phyloP scores from a whole-genome alignment of 2,329 filamentous ascomycete species.

The Talaromyces verruculosus region DNA sequence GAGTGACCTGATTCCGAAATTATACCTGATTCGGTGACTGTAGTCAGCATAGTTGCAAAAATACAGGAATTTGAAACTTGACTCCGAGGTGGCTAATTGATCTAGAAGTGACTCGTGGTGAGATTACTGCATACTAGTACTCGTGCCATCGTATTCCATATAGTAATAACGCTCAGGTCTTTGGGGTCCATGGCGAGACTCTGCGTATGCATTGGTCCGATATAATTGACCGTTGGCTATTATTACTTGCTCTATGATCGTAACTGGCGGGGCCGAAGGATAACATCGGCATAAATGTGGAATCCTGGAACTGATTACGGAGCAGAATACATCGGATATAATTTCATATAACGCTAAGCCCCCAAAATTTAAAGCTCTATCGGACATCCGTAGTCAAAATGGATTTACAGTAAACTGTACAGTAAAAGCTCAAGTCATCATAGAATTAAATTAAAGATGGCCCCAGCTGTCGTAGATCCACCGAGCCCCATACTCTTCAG shows the following conservation, averaged over 20 bases:
- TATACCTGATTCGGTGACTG: background rate
- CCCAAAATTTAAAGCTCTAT: background rate
- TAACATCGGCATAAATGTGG: background rate
- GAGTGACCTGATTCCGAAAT: too few species aligned
- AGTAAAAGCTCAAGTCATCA: too few species aligned
- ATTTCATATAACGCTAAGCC: too few species aligned
- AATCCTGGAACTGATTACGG: background rate
- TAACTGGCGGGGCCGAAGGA: background rate
- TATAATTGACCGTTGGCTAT: background rate
- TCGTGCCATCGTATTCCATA: background rate
- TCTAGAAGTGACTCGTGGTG: background rate
- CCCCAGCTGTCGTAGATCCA: background rate
- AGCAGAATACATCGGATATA: background rate
- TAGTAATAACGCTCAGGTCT: background rate
- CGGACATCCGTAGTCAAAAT: background rate
- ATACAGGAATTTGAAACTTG: background rate
- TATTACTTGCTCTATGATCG: background rate
- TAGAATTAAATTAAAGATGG: background rate
- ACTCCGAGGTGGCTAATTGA: background rate
- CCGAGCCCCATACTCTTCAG: background rate
- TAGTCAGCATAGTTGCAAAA: background rate
- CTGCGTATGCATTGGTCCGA: background rate
- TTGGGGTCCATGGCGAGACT: background rate
- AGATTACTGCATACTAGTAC: background rate
- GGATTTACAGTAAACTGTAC: too few species aligned